Percentiles rank a stretch among this genome's conserved stretches.
Evolutionary conservation across 2,329 filamentous ascomycete genomes (phyloP).

Genomic region (Aspergillus sclerotialis): DNA sequence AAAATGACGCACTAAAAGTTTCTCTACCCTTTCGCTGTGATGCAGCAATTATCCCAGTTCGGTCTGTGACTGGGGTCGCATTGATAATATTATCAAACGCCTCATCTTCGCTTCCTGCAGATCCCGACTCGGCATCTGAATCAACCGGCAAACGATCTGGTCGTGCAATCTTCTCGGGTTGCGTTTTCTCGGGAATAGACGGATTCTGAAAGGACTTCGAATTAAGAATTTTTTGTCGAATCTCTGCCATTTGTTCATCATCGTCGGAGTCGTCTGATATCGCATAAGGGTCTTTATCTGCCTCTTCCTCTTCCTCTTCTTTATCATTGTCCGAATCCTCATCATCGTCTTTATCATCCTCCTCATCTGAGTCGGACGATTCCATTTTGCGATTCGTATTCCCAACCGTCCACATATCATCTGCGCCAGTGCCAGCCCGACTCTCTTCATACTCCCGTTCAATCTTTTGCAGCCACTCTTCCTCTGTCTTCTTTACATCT

Average conservation of each 20-base stretch:
- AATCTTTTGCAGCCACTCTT: constrained; percentile 80
- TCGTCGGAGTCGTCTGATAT: constrained; percentile 75
- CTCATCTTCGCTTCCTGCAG: constrained; percentile 58
- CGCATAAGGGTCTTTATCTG: constrained; percentile 60
- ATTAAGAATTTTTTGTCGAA: constrained; percentile 79
- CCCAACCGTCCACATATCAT: constrained; percentile 83
- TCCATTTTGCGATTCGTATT: constrained; percentile 68
- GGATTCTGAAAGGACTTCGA: constrained; percentile 78
- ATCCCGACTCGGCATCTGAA: constrained; percentile 64
- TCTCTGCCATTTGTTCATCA: constrained; percentile 87
- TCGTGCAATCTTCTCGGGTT: constrained; percentile 55
- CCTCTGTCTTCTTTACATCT: constrained; percentile 74
- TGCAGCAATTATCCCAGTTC: constrained; percentile 63
- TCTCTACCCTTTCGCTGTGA: constrained; percentile 49
- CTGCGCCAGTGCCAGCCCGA: constrained; percentile 50
- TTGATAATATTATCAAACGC: constrained; percentile 91
- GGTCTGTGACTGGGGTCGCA: constrained; percentile 81
- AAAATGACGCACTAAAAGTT: constrained; percentile 43
- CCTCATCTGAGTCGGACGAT: constrained; percentile 48
- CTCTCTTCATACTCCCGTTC: constrained; percentile 84
- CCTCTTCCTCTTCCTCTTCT: constrained; percentile 38
- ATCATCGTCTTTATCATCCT: constrained; percentile 36
- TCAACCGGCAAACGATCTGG: constrained; percentile 48
- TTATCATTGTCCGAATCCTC: constrained; percentile 39
- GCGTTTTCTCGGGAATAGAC: constrained; percentile 42